Base-by-base conservation (phyloP, 2,329 filamentous ascomycete genomes). In the Penicillium concentricum region DNA sequence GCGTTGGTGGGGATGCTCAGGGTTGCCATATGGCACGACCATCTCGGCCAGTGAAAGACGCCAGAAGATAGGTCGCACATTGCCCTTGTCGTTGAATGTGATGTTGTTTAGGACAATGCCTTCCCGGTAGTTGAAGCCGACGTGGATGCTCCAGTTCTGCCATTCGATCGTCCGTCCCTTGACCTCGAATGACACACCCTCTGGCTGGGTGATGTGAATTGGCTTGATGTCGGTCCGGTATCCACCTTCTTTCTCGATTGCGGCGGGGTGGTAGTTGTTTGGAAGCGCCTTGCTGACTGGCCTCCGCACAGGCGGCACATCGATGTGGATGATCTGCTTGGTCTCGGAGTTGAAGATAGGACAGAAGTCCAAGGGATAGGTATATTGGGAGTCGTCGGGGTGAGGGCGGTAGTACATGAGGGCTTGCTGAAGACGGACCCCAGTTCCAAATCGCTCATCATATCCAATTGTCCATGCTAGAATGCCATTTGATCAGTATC, bases 51-150 rank as follows among this genome's bases (percentile, higher is more conserved):
- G 81, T 0, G 91, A 96, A 8, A 97, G 80, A 46, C 92, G 85
- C 82, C 94, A 96, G 77, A 97, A 96, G 35, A 95, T 81, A 1
- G 90, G 88, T 32, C 92, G 83, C 34, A 87, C 80, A 42, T 79
- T 87, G 44, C 90, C 87, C 74, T 91, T 90, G 76, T 97, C 92
- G 66, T 91, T 92, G 77, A 89, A 96, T 3, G 87, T 90, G 70
- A 96, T 92, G 76, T 96, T 91, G 74, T 90, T 94, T 7, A 97
- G 80, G 2, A 96, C 89, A 64, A 96, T 88, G 22, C 92, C 92
- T 76, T 97, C 92, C 26, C 90, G 85, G 78, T 96, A 94, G 80
- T 96, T 96, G 83, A 96, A 97, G 24, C 92, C 92, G 57, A 97
- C 85, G 72, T 96, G 92, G 62, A 96, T 85, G 67, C 85, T 93